phyloP scores from a whole-genome alignment of 106 monocot genomes.

The Dioscorea alata region DNA sequence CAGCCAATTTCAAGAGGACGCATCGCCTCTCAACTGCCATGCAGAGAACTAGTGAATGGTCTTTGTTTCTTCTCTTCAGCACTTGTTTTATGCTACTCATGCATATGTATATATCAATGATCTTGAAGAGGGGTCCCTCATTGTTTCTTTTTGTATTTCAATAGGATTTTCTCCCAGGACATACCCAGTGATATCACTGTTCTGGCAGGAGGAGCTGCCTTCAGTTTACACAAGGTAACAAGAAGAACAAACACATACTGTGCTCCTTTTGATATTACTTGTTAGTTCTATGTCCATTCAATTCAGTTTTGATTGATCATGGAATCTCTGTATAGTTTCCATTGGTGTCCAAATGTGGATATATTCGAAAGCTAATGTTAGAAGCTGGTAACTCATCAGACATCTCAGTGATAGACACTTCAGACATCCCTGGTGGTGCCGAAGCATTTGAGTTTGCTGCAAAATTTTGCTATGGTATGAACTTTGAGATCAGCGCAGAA shows the following conservation, averaged over 20 bases:
- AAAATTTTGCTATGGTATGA: constrained; percentile 25
- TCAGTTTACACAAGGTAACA: constrained; percentile 77
- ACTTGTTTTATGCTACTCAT: background rate
- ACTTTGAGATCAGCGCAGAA: constrained; percentile 18
- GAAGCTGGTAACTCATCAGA: constrained; percentile 20
- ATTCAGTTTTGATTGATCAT: background rate
- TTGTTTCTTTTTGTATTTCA: background rate
- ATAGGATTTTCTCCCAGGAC: constrained; percentile 77
- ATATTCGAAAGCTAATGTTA: constrained; percentile 36
- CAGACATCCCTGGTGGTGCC: constrained; percentile 31
- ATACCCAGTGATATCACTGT: constrained; percentile 62
- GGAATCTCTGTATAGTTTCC: constrained; percentile 39
- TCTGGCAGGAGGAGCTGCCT: constrained; percentile 42
- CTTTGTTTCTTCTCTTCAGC: background rate
- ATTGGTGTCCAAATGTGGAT: constrained; percentile 67
- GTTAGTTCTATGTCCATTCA: background rate
- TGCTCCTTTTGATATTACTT: background rate
- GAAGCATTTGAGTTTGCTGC: constrained; percentile 19
- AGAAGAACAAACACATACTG: background rate
- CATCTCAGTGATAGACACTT: constrained; percentile 27
- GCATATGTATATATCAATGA: background rate
- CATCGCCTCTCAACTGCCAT: constrained; percentile 39
- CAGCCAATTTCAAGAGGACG: constrained; percentile 22
- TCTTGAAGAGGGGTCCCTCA: background rate
- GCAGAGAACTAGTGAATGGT: constrained; percentile 72